A percentile compares a stretch with the other conserved stretches of the same genome.
Evolutionary conservation across 2,329 filamentous ascomycete species (phyloP).

Genomic region (Colletotrichum gloeosporioides): DNA sequence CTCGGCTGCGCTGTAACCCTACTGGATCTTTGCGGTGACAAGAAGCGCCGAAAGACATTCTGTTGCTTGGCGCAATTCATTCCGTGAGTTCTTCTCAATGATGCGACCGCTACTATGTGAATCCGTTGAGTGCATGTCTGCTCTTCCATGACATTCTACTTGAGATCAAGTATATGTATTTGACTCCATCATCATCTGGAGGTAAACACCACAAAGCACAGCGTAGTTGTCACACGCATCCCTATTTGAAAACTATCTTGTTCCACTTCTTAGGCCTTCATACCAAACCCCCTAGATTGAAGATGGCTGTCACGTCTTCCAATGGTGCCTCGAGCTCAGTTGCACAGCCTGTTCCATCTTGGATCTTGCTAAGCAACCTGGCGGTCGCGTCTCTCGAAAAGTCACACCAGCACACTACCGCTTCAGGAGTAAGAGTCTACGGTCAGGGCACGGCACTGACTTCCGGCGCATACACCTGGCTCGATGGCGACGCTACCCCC

Average conservation of each 20-base stretch:
- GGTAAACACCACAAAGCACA: not conserved
- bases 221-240: not conserved
- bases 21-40: not conserved
- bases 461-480: not conserved
- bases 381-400: not conserved
- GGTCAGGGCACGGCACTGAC: not conserved
- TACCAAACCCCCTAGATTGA: not conserved
- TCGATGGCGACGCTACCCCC: not conserved
- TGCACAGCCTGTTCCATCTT: not conserved
- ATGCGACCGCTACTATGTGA: not conserved
- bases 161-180: not conserved
- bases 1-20: not conserved
- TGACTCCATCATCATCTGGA: not conserved
- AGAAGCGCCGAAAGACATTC: not conserved
- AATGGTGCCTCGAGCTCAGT: not conserved
- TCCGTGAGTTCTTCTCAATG: not conserved
- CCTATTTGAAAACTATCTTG: too few species aligned
- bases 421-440: not conserved
- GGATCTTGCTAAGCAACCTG: not conserved
- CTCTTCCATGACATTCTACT: not conserved
- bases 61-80: not conserved
- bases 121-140: not conserved
- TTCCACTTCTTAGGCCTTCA: not conserved
- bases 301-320: not conserved
- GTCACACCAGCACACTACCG: not conserved